A percentile compares a stretch with the other conserved stretches of the same genome.
Evolutionary conservation across 1,284 basidiomycete genomes (phyloP).

Genomic region (Rhodotorula sp.): DNA sequence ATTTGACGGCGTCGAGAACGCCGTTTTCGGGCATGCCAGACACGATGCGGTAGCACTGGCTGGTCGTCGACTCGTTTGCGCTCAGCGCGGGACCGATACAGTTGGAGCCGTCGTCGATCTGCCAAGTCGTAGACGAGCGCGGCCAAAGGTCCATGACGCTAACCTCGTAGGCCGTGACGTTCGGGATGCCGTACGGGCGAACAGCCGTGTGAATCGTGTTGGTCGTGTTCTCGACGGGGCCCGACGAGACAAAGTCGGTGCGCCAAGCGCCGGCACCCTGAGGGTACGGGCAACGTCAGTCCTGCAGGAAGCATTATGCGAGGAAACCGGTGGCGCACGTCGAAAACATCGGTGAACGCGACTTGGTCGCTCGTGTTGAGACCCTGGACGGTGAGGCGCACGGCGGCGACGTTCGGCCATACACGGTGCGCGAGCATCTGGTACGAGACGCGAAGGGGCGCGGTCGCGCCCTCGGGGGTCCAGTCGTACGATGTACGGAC

Average conservation of each 20-base stretch:
- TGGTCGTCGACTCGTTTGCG: conserved; percentile 27
- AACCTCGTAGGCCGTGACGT: conserved; percentile 40
- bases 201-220: conserved; percentile 42
- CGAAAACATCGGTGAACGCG: conserved; percentile 45
- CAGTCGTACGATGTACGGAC: conserved; percentile 43
- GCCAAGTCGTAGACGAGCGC: conserved; percentile 8
- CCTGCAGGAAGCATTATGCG: no score
- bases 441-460: conserved; percentile 35
- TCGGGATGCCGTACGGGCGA: conserved; percentile 41
- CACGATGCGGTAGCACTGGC: conserved; percentile 33
- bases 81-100: conserved; percentile 16
- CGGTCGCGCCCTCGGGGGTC: conserved; percentile 13
- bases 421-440: conserved; percentile 44
- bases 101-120: conserved; percentile 11
- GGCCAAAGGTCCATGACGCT: conserved; percentile 27
- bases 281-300: not conserved
- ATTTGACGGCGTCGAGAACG: conserved; percentile 41
- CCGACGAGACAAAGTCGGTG: conserved; percentile 34
- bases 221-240: conserved; percentile 26
- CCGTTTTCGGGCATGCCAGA: conserved; percentile 23
- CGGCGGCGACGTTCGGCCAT: conserved; percentile 39
- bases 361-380: conserved; percentile 22
- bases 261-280: conserved; percentile 44
- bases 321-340: conserved; percentile 19
- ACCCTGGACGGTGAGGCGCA: conserved; percentile 38